Evolutionary conservation across 257 asterid genomes (phyloP).

Genomic region (Perilla frutescens): DNA sequence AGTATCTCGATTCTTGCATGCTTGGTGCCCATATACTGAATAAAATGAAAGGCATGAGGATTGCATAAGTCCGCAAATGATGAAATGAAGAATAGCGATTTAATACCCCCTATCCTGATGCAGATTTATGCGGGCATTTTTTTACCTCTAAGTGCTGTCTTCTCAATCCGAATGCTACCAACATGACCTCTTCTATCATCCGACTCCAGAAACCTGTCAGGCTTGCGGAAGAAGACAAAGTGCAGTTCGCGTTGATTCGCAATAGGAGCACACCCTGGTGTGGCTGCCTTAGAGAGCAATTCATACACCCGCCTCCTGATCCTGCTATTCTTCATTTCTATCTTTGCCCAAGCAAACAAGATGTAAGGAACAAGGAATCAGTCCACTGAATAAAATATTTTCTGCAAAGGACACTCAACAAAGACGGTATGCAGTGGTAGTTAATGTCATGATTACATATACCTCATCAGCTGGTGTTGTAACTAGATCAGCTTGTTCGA

Average conservation of each 20-base stretch:
- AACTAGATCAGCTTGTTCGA: slow-evolving; percentile 63
- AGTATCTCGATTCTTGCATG: neutral
- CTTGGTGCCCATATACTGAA: slow-evolving; percentile 14
- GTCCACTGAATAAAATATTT: neutral
- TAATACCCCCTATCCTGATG: neutral
- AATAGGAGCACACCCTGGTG: slow-evolving; percentile 44
- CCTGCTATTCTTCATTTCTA: slow-evolving; percentile 83
- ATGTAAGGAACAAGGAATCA: slow-evolving; percentile 32
- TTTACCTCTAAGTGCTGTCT: slow-evolving; percentile 72
- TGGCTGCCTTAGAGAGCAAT: slow-evolving; percentile 77
- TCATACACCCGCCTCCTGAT: slow-evolving; percentile 86
- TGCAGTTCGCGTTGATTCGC: slow-evolving; percentile 75
- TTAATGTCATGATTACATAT: slow-evolving; percentile 12
- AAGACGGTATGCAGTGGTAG: slow-evolving; percentile 2
- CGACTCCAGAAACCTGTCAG: slow-evolving; percentile 73
- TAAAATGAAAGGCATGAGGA: slow-evolving; percentile 8
- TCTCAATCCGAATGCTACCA: slow-evolving; percentile 77
- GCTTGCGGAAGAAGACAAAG: slow-evolving; percentile 84
- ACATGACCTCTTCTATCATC: slow-evolving; percentile 55
- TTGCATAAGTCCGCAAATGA: slow-evolving; percentile 6
- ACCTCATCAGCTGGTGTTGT: slow-evolving; percentile 88
- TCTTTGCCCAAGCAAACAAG: slow-evolving; percentile 56
- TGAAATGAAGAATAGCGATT: neutral
- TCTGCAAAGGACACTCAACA: slow-evolving; percentile 5
- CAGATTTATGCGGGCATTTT: slow-evolving; percentile 11